Base-by-base conservation (phyloP, 305 asterid species). In the Fraxinus floribunda region DNA sequence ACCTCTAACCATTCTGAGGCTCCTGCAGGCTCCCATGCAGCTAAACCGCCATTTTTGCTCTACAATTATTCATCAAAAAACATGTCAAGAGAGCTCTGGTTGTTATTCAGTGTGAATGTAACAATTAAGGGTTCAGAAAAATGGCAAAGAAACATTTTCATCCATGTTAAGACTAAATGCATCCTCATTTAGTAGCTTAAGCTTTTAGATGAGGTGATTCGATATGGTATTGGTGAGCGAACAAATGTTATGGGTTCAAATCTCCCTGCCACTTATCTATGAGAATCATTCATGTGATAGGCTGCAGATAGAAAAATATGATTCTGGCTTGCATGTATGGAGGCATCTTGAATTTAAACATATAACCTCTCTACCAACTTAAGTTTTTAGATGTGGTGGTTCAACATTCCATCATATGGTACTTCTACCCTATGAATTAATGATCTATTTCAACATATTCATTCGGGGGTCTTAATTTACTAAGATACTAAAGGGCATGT, bases 1-100 rank as follows among this genome's bases (percentile, higher is more conserved):
- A 94, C 98, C 98, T 94, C 99, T 79, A 95, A 84, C 97, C 98
- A 94, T 32, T 91, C 84, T 1, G 92, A 84, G 77, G 97, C 88
- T 84, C 98, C 96, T 49, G 97, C 97, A 29, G 98, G 97, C 88
- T 95, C 99, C 99, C 99, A 95, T 32, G 94, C 97, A 49, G 97
- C 82, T 75, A 95, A 84, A 7, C 99, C 98, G 5, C 99, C 99
- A 75, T 94, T 94, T 85, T 93, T 89, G 83, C 99, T 95, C 98
- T 94, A 93, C 29, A 78, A 60, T 85, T 3, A 71, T 81, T 80
- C 77, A 78, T 39, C 11, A 34, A 55, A 32, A 71, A 32, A 71
- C 24, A 71, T 15, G 24, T 71, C 24, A 71, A 71, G 10, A 71
- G 38, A 26, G n/a, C 3, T 29, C 38, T 66, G 9, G 73, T 66